Base-by-base conservation (phyloP, 805 yeast genomes). In the Yarrowia bubula region DNA sequence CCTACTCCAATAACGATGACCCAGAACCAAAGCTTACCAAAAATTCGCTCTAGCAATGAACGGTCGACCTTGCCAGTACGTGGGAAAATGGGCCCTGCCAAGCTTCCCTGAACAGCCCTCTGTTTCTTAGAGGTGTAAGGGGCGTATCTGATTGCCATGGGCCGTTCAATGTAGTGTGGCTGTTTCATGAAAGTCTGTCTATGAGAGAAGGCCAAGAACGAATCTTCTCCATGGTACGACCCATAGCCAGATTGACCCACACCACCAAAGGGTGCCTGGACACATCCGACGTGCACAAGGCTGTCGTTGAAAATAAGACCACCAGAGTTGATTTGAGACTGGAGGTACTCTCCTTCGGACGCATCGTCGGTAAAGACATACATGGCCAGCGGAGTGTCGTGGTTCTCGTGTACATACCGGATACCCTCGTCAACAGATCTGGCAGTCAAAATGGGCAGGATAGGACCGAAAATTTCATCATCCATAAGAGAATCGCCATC, bases 221-320 rank as follows among this genome's bases (percentile, higher is more conserved):
- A 86, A 72, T 77, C 80, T 67, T 75, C 76, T 2, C 97, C 96
- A 72, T 92, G 97, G 75, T 91, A 92, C 35, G 81, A 77, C 8
- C 97, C 97, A 65, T 79, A 78, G 1, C 98, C 98, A 0, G 96
- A 89, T 13, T 73, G 74, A 14, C 97, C 97, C 65, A 91, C 77
- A 22, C 98, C 98, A 35, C 98, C 98, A 75, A 92, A 92, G 31
- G 97, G 97, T 1, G 90, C 84, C 60, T 80, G 80, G 8, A 80
- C 66, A 64, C 88, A 80, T 0, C 84, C 92, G 44, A 84, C 90
- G 68, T 90, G 96, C 70, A 89, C 67, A 55, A 90, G 63, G 0
- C 86, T 80, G 69, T 92, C 97, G 72, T 90, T 90, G 67, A 89
- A 78, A 50, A 84, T 74, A 8, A 85, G 77, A 1, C 84, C 87